These are phyloP conservation scores for Exsudoporus floridanus DNA, from an alignment of 1,284 basidiomycete species.

Conservation along the genomic window DNA sequence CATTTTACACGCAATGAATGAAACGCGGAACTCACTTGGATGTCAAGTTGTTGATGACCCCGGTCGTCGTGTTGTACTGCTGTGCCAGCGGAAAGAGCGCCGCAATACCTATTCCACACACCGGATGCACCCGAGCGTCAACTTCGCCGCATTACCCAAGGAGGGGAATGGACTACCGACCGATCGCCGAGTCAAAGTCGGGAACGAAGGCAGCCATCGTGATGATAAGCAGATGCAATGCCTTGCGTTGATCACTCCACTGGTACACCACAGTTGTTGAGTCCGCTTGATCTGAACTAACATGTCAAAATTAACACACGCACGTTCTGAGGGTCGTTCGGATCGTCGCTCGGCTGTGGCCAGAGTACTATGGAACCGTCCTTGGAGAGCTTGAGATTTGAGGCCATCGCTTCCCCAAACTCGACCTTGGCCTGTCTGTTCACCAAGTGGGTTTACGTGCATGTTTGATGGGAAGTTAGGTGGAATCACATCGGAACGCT, in stretches of 20 bases:
- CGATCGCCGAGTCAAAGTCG: slow-evolving; percentile 55
- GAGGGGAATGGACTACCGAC: slow-evolving; percentile 24
- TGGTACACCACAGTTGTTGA: slow-evolving; percentile 14
- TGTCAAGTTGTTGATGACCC: slow-evolving; percentile 54
- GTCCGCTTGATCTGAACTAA: neutral
- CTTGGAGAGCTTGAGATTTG: slow-evolving; percentile 47
- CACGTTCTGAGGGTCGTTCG: slow-evolving; percentile 58
- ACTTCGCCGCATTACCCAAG: neutral
- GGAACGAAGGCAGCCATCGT: slow-evolving; percentile 54
- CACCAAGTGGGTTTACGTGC: neutral
- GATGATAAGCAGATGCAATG: slow-evolving; percentile 48
- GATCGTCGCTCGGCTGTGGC: slow-evolving; percentile 55
- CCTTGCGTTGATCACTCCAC: slow-evolving; percentile 47
- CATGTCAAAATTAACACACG: slow-evolving; percentile 1
- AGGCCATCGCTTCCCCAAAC: slow-evolving; percentile 48
- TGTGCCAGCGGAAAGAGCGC: slow-evolving; percentile 49
- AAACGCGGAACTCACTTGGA: slow-evolving; percentile 42
- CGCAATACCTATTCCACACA: slow-evolving; percentile 44
- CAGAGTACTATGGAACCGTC: slow-evolving; percentile 54
- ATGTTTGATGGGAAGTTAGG: neutral
- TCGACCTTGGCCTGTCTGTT: slow-evolving; percentile 53
- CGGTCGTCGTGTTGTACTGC: slow-evolving; percentile 51
- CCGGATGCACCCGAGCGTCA: neutral
- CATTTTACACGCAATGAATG: neutral
- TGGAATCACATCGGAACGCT: slow-evolving; percentile 12